Conservation (phyloP, 1,139 yeast species). For the Yamadazyma dushanensis region DNA sequence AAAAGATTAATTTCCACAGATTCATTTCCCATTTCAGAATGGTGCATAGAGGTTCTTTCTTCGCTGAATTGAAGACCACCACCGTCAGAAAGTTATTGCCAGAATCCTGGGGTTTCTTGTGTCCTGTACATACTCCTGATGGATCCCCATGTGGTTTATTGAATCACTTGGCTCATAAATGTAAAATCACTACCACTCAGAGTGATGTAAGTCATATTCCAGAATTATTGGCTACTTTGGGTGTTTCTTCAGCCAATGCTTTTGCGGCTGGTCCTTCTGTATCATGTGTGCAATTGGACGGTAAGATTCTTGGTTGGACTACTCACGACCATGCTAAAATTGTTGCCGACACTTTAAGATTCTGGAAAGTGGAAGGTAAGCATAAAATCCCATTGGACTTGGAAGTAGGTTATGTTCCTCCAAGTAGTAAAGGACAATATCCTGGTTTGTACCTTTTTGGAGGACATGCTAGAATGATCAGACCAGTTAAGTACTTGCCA, state of each 20-base stretch:
- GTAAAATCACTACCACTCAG: conserved; percentile 78
- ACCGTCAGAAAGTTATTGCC: conserved; percentile 95
- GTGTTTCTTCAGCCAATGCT: conserved; percentile 77
- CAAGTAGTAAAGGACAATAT: conserved; percentile 91
- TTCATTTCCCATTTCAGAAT: conserved; percentile 96
- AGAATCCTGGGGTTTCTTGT: conserved; percentile 97
- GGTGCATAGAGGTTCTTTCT: conserved; percentile 99
- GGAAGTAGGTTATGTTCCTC: conserved; percentile 95
- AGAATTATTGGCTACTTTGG: conserved; percentile 64
- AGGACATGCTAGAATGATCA: conserved; percentile 91
- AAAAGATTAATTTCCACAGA: conserved; percentile 94
- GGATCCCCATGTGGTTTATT: conserved; percentile 99
- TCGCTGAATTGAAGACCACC: conserved; percentile 96
- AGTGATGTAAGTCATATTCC: conserved; percentile 77
- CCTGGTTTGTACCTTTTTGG: conserved; percentile 93
- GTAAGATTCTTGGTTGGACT: conserved; percentile 92
- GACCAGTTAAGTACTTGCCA: conserved; percentile 92
- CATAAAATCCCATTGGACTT: conserved; percentile 79
- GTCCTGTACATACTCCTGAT: conserved; percentile 99
- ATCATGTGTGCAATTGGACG: conserved; percentile 92
- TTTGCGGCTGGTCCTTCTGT: conserved; percentile 85
- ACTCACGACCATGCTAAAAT: conserved; percentile 84
- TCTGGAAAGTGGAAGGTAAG: conserved; percentile 85
- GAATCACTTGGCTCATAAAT: conserved; percentile 94
- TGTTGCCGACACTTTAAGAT: conserved; percentile 87